Evolutionary conservation across 163 green algal genomes (phyloP).

Genomic region (Volvox carteri): DNA sequence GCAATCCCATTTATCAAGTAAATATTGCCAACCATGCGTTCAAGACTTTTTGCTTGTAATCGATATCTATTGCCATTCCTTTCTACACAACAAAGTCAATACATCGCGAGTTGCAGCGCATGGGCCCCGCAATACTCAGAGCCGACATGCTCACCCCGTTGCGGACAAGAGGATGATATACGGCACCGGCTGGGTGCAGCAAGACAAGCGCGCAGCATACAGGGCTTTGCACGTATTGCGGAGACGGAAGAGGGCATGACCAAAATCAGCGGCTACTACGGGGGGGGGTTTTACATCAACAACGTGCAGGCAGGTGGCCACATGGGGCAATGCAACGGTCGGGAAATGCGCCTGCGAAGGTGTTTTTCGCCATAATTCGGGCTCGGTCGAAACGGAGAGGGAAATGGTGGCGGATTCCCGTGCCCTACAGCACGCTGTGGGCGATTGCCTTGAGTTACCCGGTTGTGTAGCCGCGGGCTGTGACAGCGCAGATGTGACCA

Average conservation of each 20-base stretch:
- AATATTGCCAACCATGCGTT: neutral
- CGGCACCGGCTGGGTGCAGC: neutral
- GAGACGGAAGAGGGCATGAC: constrained; percentile 67
- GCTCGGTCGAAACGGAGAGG: no score
- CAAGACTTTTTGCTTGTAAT: neutral
- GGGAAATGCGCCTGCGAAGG: no score
- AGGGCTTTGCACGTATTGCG: constrained; percentile 60
- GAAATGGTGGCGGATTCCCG: no score
- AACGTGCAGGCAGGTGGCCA: constrained; percentile 59
- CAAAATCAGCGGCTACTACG: constrained; percentile 67
- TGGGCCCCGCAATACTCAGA: neutral
- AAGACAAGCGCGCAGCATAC: constrained; percentile 1
- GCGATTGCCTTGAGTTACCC: no score
- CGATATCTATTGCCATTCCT: neutral
- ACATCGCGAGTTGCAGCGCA: neutral
- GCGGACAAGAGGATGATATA: neutral
- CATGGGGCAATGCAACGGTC: no score
- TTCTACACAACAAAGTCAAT: neutral
- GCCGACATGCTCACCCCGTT: constrained; percentile 18
- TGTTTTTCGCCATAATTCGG: no score
- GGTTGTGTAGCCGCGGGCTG: no score
- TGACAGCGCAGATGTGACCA: no score
- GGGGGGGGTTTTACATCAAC: constrained; percentile 68
- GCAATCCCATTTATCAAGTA: no score
- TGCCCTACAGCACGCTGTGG: no score